Conservation (phyloP, 495 filamentous ascomycete genomes). For the Penicillium dipodomyicola region DNA sequence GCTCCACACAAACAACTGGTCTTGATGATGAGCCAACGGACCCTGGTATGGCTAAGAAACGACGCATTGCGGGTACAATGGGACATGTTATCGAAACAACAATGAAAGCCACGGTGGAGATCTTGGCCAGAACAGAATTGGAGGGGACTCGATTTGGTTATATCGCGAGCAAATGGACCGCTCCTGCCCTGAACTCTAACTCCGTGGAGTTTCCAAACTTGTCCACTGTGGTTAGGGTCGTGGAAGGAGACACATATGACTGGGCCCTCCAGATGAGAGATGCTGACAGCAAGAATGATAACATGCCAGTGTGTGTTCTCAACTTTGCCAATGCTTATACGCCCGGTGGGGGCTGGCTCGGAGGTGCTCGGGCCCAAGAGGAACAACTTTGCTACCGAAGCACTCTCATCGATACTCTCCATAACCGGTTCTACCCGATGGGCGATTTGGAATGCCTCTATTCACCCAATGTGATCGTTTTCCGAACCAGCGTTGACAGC, state of each 20-base stretch:
- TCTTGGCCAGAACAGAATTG: background rate
- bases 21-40: background rate
- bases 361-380: slow-evolving; percentile 59
- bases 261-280: slow-evolving; percentile 41
- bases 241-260: slow-evolving; percentile 53
- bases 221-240: slow-evolving; percentile 33
- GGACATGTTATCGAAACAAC: background rate
- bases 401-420: slow-evolving; percentile 54
- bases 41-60: background rate
- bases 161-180: background rate
- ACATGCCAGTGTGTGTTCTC: slow-evolving; percentile 51
- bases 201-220: slow-evolving; percentile 20
- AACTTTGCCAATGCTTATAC: slow-evolving; percentile 57
- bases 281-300: slow-evolving; percentile 9
- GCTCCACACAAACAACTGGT: background rate
- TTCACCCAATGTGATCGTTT: slow-evolving; percentile 55
- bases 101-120: background rate
- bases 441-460: slow-evolving; percentile 53
- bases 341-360: slow-evolving; percentile 56
- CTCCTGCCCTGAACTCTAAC: slow-evolving; percentile 13
- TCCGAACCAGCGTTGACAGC: slow-evolving; percentile 42
- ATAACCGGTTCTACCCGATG: slow-evolving; percentile 55
- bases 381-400: slow-evolving; percentile 65
- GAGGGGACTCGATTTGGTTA: slow-evolving; percentile 11
- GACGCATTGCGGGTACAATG: background rate